These are phyloP conservation scores for Lactarius akahatsu DNA, from an alignment of 768 basidiomycete genomes.

Conservation along the genomic window DNA sequence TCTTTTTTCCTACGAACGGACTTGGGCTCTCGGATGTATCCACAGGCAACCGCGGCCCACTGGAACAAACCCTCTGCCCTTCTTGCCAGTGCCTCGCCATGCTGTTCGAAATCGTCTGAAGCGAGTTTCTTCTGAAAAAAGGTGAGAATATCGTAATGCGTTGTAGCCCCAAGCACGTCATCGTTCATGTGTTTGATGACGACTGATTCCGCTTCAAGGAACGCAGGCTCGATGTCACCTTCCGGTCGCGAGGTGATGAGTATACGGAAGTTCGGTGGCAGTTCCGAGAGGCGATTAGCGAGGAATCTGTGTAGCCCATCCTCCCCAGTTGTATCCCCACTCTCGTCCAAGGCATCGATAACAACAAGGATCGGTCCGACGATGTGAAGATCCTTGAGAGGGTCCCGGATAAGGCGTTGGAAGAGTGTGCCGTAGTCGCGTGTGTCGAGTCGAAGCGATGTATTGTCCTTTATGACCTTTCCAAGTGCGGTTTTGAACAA, in stretches of 20 bases:
- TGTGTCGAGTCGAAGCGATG: not conserved
- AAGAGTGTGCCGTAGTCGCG: conserved; percentile 4
- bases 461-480: not conserved
- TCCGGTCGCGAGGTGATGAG: conserved; percentile 6
- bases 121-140: not conserved
- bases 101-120: no score
- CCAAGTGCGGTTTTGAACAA: not conserved
- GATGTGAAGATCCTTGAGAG: not conserved
- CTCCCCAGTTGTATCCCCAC: not conserved
- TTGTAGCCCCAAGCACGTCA: not conserved
- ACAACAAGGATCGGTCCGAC: not conserved
- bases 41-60: not conserved
- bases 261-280: conserved; percentile 6
- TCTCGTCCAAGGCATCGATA: conserved; percentile 6
- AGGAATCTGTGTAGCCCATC: not conserved
- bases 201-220: not conserved
- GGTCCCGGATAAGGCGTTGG: not conserved
- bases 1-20: not conserved
- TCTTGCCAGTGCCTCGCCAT: not conserved
- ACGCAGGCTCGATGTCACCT: not conserved
- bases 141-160: not conserved
- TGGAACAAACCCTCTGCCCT: conserved; percentile 5
- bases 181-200: not conserved
- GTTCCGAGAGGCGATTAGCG: not conserved
- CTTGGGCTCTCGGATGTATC: not conserved